These are phyloP conservation scores for Dioscorea alata DNA, from an alignment of 106 monocot genomes.

Conservation along the genomic window DNA sequence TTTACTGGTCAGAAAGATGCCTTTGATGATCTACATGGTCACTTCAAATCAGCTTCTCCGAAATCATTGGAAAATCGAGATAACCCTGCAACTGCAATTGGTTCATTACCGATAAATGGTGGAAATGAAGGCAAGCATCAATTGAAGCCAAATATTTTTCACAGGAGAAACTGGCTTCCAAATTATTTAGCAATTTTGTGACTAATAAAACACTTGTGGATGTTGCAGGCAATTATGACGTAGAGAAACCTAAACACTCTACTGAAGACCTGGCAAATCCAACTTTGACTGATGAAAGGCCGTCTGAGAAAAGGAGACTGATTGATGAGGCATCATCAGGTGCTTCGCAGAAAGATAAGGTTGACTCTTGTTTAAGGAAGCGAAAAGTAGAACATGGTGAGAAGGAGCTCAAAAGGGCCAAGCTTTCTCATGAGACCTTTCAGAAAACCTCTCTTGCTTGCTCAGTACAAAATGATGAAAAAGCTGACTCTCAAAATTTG, in stretches of 20 bases:
- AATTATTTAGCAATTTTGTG: not conserved
- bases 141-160: not conserved
- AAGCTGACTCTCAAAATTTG: not conserved
- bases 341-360: not conserved
- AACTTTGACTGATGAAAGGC: slow-evolving; percentile 5
- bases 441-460: not conserved
- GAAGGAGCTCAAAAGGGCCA: slow-evolving; percentile 6
- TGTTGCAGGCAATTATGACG: not conserved
- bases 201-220: not conserved
- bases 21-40: not conserved
- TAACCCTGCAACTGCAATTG: not conserved
- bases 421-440: not conserved
- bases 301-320: slow-evolving; percentile 17
- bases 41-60: not conserved
- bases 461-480: slow-evolving; percentile 4
- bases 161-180: not conserved
- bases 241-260: not conserved
- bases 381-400: not conserved
- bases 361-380: not conserved
- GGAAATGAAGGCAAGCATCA: not conserved
- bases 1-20: not conserved
- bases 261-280: slow-evolving; percentile 2
- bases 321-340: slow-evolving; percentile 1
- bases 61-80: not conserved
- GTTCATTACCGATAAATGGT: not conserved